Percentiles rank a stretch among this genome's conserved stretches.
Evolutionary conservation across 2,329 filamentous ascomycete genomes (phyloP).

Genomic region (Ascomycota sp.): DNA sequence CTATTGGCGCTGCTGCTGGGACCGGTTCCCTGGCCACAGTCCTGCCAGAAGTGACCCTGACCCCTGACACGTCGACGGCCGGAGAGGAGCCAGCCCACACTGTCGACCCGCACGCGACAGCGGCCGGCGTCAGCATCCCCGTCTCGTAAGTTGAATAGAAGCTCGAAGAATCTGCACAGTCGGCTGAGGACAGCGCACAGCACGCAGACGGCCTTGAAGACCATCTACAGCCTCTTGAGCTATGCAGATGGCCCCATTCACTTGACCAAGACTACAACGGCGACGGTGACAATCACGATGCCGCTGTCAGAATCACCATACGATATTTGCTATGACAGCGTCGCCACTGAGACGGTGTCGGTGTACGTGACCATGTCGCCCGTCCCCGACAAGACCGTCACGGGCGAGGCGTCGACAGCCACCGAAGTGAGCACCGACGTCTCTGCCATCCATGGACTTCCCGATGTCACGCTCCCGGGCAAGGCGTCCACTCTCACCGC

Average conservation of each 20-base stretch:
- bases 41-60: neutral
- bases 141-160: constrained; percentile 11
- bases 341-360: constrained; percentile 8
- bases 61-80: neutral
- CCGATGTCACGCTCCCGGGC: constrained; percentile 10
- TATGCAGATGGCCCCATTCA: constrained; percentile 2
- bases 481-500: constrained; percentile 6
- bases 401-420: constrained; percentile 3
- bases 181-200: constrained; percentile 4
- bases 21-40: neutral
- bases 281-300: constrained; percentile 3
- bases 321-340: constrained; percentile 2
- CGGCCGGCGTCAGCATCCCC: constrained; percentile 8
- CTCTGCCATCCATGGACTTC: constrained; percentile 4
- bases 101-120: neutral
- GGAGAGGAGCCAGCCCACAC: constrained; percentile 1
- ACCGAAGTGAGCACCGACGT: constrained; percentile 1
- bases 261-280: constrained; percentile 5
- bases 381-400: constrained; percentile 8
- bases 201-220: constrained; percentile 12
- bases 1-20: neutral
- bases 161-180: no score
- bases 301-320: constrained; percentile 1
- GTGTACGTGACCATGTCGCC: constrained; percentile 5
- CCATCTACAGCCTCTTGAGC: constrained; percentile 11